phyloP scores from a whole-genome alignment of 78 protist species.

The Dictyostelium brefeldianum region DNA sequence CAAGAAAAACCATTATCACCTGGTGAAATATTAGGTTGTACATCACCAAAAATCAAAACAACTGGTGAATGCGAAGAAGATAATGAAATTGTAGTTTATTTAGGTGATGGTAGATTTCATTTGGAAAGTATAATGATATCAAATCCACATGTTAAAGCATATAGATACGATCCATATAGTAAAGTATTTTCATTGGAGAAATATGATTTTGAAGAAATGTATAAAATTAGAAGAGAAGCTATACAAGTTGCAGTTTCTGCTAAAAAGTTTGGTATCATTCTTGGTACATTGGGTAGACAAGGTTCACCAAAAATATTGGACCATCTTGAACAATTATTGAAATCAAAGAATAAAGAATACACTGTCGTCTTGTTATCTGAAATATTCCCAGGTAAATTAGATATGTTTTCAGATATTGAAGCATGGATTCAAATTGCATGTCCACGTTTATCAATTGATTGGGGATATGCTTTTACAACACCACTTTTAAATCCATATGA shows the following conservation, averaged over 20 bases:
- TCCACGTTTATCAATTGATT: conserved; percentile 99
- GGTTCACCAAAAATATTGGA: conserved; percentile 92
- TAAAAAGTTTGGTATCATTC: conserved; percentile 76
- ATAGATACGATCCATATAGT: conserved; percentile 94
- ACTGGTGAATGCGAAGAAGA: background rate
- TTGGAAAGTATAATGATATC: conserved; percentile 97
- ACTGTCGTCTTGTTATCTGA: conserved; percentile 83
- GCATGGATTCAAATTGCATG: conserved; percentile 98
- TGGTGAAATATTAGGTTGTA: conserved; percentile 97
- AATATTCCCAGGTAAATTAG: conserved; percentile 95
- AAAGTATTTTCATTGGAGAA: conserved; percentile 87
- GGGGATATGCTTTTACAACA: conserved; percentile 96
- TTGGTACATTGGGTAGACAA: conserved; percentile 98
- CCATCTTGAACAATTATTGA: conserved; percentile 70
- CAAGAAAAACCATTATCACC: conserved; percentile 97
- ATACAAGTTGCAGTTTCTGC: conserved; percentile 52
- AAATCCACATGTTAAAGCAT: conserved; percentile 95
- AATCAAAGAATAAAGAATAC: conserved; percentile 32
- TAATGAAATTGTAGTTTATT: conserved; percentile 63
- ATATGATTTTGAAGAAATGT: conserved; percentile 91
- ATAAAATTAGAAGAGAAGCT: conserved; percentile 74
- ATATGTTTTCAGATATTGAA: conserved; percentile 86
- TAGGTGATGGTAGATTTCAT: conserved; percentile 99
- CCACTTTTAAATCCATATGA: conserved; percentile 97
- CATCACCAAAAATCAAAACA: conserved; percentile 90